Evolutionary conservation across 2,329 filamentous ascomycete species (phyloP).

Genomic region (Ophiostoma novo-ulmi): DNA sequence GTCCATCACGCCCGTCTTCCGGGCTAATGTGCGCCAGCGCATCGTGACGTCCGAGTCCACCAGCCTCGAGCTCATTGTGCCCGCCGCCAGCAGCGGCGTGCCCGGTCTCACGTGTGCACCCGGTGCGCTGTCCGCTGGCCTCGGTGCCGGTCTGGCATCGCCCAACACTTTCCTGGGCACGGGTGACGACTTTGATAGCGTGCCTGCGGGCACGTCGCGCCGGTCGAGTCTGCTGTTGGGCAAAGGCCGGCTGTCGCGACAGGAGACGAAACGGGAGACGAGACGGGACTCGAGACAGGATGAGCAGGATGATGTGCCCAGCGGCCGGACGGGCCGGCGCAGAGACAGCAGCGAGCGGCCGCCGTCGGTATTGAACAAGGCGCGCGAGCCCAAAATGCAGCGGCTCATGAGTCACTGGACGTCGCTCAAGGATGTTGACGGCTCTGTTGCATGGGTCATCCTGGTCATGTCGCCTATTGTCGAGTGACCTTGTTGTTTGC

Average conservation of each 20-base stretch:
- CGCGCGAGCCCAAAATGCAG: slow-evolving; percentile 17
- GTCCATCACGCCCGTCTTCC: slow-evolving; percentile 43
- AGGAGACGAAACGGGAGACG: neutral
- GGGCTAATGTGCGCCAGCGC: slow-evolving; percentile 40
- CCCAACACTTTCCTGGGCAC: slow-evolving; percentile 4
- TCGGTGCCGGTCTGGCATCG: slow-evolving; percentile 23
- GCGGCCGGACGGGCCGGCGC: slow-evolving; percentile 2
- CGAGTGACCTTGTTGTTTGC: neutral
- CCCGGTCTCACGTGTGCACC: slow-evolving; percentile 1
- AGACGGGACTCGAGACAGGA: neutral
- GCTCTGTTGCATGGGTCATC: slow-evolving; percentile 34
- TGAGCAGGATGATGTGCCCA: neutral
- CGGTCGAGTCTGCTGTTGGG: slow-evolving; percentile 22
- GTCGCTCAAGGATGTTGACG: slow-evolving; percentile 35
- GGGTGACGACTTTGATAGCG: neutral
- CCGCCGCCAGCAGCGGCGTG: slow-evolving; percentile 18
- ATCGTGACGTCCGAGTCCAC: slow-evolving; percentile 30
- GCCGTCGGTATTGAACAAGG: neutral
- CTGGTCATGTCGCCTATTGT: slow-evolving; percentile 32
- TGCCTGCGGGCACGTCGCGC: neutral
- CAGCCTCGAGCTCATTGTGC: slow-evolving; percentile 26
- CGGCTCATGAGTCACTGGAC: slow-evolving; percentile 35
- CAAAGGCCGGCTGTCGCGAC: slow-evolving; percentile 2
- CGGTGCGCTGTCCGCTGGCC: slow-evolving; percentile 19
- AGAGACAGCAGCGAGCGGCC: slow-evolving; percentile 15